phyloP scores from a whole-genome alignment of 139 green algal species.

The Astrephomene gubernaculifera region DNA sequence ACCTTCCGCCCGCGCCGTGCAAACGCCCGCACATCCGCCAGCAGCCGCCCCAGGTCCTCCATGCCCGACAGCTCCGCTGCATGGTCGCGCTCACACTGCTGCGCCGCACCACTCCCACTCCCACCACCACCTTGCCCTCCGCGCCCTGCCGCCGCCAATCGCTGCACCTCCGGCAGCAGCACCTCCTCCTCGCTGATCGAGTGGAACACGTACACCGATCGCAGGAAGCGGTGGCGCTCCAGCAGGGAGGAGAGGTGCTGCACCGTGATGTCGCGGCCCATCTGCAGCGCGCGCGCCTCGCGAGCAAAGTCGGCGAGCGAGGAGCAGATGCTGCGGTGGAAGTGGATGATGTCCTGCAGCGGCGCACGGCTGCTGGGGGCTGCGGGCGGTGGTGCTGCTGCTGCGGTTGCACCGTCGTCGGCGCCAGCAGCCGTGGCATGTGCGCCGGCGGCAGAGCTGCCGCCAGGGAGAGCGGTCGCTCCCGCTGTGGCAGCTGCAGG shows the following conservation, averaged over 20 bases:
- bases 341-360: conserved; percentile 82
- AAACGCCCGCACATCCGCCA: conserved; percentile 82
- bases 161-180: conserved; percentile 82
- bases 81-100: conserved; percentile 79
- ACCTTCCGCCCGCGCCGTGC: conserved; percentile 71
- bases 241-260: conserved; percentile 72
- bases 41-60: conserved; percentile 83
- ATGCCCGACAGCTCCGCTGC: conserved; percentile 71
- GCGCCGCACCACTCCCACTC: not conserved
- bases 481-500: too few relatives aligned
- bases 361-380: conserved; percentile 4
- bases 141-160: conserved; percentile 34
- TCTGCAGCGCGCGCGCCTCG: conserved; percentile 72
- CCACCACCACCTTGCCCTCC: too few relatives aligned
- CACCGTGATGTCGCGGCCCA: conserved; percentile 32
- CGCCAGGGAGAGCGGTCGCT: too few relatives aligned
- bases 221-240: conserved; percentile 89
- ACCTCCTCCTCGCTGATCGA: conserved; percentile 92
- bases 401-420: not conserved
- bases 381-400: not conserved
- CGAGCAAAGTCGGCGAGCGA: conserved; percentile 82
- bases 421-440: not conserved
- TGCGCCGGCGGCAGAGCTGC: too few relatives aligned
- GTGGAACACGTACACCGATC: conserved; percentile 91
- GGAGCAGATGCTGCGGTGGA: conserved; percentile 86